A percentile compares a stretch with the other conserved stretches of the same genome.
Conservation (phyloP, 2,329 filamentous ascomycete species). For the Apiospora malaysiana region DNA sequence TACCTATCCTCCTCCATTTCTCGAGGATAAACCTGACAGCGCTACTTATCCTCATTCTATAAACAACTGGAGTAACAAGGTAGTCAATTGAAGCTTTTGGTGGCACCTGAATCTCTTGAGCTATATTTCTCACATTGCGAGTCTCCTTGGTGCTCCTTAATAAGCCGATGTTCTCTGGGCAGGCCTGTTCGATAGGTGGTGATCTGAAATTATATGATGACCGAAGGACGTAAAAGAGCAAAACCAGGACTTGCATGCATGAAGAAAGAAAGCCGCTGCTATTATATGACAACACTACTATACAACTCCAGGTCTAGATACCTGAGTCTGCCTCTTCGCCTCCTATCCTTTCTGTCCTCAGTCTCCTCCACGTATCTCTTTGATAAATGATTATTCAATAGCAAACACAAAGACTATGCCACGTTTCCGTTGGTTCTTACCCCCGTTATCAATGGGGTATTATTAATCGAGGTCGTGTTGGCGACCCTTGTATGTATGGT, state of each 20-base stretch:
- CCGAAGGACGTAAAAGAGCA: no score
- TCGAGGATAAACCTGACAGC: neutral
- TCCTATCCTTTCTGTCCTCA: neutral
- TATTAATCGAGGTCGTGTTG: neutral
- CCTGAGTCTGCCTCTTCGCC: neutral
- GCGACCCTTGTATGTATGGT: no score
- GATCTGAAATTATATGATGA: no score
- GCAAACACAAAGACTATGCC: neutral
- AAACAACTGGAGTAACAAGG: neutral
- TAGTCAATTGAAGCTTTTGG: neutral
- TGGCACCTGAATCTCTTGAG: neutral
- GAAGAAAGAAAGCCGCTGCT: neutral
- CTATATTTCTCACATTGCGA: neutral
- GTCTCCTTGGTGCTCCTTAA: no score
- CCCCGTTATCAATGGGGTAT: neutral
- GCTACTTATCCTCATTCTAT: constrained; percentile 16
- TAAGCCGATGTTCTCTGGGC: neutral
- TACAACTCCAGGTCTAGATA: neutral
- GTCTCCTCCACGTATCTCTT: neutral
- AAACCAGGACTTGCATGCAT: neutral
- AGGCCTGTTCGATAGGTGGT: no score
- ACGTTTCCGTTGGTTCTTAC: no score
- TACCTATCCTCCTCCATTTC: neutral
- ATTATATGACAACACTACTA: constrained; percentile 12
- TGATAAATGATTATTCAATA: no score